Conservation (phyloP, 2,329 filamentous ascomycete genomes). For the Arachnopeziza araneosa region DNA sequence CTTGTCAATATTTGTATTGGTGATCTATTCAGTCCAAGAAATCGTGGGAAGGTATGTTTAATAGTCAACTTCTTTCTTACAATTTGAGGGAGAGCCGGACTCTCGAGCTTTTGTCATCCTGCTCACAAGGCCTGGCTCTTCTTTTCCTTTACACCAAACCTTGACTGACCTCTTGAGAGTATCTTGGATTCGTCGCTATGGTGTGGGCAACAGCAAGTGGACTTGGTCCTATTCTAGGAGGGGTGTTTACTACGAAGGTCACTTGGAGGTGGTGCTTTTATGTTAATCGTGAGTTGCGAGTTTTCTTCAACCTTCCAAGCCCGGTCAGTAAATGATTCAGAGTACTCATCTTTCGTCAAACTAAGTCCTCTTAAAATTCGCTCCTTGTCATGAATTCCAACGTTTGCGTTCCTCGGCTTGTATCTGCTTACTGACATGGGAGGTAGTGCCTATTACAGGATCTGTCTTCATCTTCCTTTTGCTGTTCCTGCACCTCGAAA, state of each 20-base stretch:
- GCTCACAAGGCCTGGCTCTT: too few relatives aligned
- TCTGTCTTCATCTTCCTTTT: constrained; percentile 40
- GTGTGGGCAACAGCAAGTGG: constrained; percentile 58
- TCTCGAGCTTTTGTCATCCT: too few relatives aligned
- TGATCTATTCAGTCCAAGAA: constrained; percentile 50
- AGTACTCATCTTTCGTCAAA: too few relatives aligned
- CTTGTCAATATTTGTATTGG: constrained; percentile 50
- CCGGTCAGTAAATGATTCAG: too few relatives aligned
- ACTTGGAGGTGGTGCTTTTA: constrained; percentile 58
- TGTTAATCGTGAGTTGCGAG: constrained; percentile 40
- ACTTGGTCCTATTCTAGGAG: constrained; percentile 56
- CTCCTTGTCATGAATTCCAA: too few relatives aligned
- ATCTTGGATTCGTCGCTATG: constrained; percentile 55
- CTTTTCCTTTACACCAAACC: too few relatives aligned
- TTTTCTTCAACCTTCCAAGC: too few relatives aligned
- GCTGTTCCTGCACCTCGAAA: constrained; percentile 62
- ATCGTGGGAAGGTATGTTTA: too few relatives aligned
- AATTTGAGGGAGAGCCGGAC: too few relatives aligned
- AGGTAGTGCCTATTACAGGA: not conserved
- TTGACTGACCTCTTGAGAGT: too few relatives aligned
- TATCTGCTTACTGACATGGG: not conserved
- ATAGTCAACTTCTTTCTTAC: not conserved
- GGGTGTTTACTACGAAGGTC: constrained; percentile 52
- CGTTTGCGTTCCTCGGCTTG: too few relatives aligned
- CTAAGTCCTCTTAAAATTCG: too few relatives aligned